Evolutionary conservation across 164 flowering plant species (phyloP), one percentile per base, ranked within the genome.

Genomic region (Sedum album): DNA sequence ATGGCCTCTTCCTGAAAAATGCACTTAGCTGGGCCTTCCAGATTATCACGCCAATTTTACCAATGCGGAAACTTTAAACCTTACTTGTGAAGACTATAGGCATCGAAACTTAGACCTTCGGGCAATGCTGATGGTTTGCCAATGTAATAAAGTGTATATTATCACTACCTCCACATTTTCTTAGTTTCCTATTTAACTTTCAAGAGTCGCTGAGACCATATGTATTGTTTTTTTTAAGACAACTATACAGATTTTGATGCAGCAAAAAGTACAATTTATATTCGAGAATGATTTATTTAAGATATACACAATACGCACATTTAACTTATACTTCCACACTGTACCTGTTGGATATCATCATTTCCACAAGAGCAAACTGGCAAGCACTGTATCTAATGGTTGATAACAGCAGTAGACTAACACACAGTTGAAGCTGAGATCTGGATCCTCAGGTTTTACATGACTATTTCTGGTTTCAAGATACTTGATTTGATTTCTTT

Each of bases 1-100:
- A 44, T 75, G 60, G 78, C 72, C 1, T 48, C 73, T 5, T 65
- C 73, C 20, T 76, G 69, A 70, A 31, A 36, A 31, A 10, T 26
- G 31, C 61, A 26, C 61, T 51, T 10, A n/a, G 23, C 57, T 5
- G 8, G 46, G 46, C 46, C 46, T 41, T 13, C 46, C 46, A 8
- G 48, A 11, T 17, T 18, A 44, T 44, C 48, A 44, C 48, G 15
- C 2, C 17, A 44, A 11, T 44, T 44, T 42, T 44, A 44, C 48
- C 18, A 39, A 39, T 17, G 15, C 18, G 11, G 18, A 18, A 44
- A 44, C 15, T 11, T 44, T 3, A 44, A 13, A 41, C 15, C 46
- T 41, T 11, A 11, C 2, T 8, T 41, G 8, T 8, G 46, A 41
- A 41, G 46, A 41, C 46, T 41, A 14, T 5, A 18, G 48, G 15